Evolutionary conservation across 768 basidiomycete genomes (phyloP).

Genomic region (Mycena rosella): DNA sequence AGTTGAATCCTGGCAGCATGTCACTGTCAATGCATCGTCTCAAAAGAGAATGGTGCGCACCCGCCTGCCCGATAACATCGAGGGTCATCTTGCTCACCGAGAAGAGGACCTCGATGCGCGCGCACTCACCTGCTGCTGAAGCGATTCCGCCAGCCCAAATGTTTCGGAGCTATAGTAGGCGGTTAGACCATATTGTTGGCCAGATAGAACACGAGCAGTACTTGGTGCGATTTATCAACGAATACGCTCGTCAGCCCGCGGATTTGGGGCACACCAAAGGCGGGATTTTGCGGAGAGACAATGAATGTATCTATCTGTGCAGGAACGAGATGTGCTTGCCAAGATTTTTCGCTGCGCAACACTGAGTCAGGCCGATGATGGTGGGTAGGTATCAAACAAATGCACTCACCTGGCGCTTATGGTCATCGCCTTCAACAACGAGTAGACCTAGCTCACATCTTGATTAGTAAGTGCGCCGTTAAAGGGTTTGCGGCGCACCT

Average conservation of each 20-base stretch:
- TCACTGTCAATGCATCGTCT: too few relatives aligned
- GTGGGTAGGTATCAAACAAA: too few relatives aligned
- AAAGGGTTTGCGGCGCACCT: too few relatives aligned
- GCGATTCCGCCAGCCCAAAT: conserved; percentile 16
- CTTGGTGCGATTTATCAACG: conserved; percentile 50
- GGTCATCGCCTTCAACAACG: too few relatives aligned
- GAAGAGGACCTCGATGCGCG: conserved; percentile 56
- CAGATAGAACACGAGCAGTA: conserved; percentile 10
- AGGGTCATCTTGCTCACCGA: conserved; percentile 66
- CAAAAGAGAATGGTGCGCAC: background rate
- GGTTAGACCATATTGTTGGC: too few relatives aligned
- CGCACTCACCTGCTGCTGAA: background rate
- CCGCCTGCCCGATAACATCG: too few relatives aligned
- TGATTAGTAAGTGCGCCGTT: too few relatives aligned
- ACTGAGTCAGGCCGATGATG: too few relatives aligned
- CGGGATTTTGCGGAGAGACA: conserved; percentile 50
- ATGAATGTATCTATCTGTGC: background rate
- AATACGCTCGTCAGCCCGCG: conserved; percentile 52
- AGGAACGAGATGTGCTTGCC: too few relatives aligned
- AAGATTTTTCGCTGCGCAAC: too few relatives aligned
- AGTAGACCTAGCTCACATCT: too few relatives aligned
- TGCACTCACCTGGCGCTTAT: too few relatives aligned
- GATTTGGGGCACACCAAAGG: conserved; percentile 57
- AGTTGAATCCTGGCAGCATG: conserved; percentile 18
- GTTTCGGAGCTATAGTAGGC: conserved; percentile 13